Conservation (phyloP, 495 filamentous ascomycete genomes). For the Aspergillus ellipticus region DNA sequence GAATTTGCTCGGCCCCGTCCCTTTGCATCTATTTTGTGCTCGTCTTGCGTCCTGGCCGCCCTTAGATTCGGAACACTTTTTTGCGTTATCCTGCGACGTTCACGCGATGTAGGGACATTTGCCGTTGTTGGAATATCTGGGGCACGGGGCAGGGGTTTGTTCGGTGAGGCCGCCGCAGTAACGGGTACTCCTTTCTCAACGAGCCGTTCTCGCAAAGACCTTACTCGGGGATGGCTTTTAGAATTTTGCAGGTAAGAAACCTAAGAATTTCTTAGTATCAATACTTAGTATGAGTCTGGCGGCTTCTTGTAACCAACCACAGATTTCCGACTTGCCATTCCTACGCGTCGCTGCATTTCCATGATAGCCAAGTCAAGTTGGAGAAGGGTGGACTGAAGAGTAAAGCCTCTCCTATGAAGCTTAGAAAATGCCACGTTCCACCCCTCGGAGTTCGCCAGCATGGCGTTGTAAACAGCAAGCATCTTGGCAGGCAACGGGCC, state of each 20-base stretch:
- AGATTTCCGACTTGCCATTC: conserved; percentile 65
- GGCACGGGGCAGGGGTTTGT: conserved; percentile 37
- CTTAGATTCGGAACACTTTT: conserved; percentile 22
- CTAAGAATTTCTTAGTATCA: conserved; percentile 15
- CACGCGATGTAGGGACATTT: conserved; percentile 8
- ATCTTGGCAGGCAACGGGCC: conserved; percentile 40
- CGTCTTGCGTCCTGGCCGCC: background rate
- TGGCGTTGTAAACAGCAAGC: conserved; percentile 66
- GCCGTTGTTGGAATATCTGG: conserved; percentile 18
- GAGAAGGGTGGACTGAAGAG: conserved; percentile 57
- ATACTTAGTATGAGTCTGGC: background rate
- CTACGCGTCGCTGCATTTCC: conserved; percentile 75
- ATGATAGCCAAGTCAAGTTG: conserved; percentile 63
- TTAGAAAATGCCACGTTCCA: conserved; percentile 73
- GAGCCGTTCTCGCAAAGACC: conserved; percentile 23
- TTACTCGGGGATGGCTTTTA: conserved; percentile 13
- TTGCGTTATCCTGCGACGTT: conserved; percentile 10
- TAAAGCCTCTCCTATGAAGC: conserved; percentile 60
- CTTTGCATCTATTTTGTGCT: background rate
- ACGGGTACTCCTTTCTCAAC: conserved; percentile 17
- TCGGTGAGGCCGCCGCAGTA: conserved; percentile 3
- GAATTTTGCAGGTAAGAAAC: conserved; percentile 20
- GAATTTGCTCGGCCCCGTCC: conserved; percentile 5
- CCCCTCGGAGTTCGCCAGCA: conserved; percentile 83
- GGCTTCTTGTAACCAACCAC: conserved; percentile 30